Conservation (phyloP, 2,329 filamentous ascomycete species). For the Fusarium illudens region DNA sequence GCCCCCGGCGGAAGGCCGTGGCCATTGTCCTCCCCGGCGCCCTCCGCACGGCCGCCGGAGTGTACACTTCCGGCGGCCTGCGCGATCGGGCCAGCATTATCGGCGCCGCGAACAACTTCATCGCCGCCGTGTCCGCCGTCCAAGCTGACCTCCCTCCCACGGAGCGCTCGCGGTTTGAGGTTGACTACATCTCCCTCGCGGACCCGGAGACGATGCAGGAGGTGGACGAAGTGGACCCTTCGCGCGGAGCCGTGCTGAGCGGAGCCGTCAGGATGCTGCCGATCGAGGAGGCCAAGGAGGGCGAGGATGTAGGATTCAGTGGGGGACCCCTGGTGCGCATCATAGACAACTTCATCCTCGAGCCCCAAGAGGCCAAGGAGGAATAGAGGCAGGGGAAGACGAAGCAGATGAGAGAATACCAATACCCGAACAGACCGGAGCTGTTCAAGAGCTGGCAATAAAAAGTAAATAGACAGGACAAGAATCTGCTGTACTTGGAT, state of each 20-base stretch:
- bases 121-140: conserved; percentile 62
- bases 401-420: conserved; percentile 26
- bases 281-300: conserved; percentile 72
- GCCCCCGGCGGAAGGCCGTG: conserved; percentile 73
- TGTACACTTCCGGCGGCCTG: conserved; percentile 63
- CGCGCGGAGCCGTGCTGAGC: conserved; percentile 82
- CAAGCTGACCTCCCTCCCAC: conserved; percentile 68
- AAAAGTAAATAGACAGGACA: neutral
- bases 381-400: conserved; percentile 8
- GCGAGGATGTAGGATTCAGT: conserved; percentile 78
- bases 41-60: conserved; percentile 73
- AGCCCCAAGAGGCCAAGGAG: conserved; percentile 46
- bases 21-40: conserved; percentile 77
- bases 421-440: conserved; percentile 30
- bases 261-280: conserved; percentile 91
- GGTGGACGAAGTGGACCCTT: conserved; percentile 72
- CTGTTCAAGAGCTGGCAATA: conserved; percentile 18
- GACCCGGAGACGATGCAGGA: conserved; percentile 87
- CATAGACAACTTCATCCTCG: conserved; percentile 90
- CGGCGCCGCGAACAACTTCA: conserved; percentile 71
- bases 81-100: conserved; percentile 73
- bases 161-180: conserved; percentile 76
- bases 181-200: conserved; percentile 92
- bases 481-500: conserved; percentile 5
- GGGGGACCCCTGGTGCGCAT: conserved; percentile 81